Conservation (phyloP, 2,329 filamentous ascomycete genomes). For the Dactylellina parvicollis region DNA sequence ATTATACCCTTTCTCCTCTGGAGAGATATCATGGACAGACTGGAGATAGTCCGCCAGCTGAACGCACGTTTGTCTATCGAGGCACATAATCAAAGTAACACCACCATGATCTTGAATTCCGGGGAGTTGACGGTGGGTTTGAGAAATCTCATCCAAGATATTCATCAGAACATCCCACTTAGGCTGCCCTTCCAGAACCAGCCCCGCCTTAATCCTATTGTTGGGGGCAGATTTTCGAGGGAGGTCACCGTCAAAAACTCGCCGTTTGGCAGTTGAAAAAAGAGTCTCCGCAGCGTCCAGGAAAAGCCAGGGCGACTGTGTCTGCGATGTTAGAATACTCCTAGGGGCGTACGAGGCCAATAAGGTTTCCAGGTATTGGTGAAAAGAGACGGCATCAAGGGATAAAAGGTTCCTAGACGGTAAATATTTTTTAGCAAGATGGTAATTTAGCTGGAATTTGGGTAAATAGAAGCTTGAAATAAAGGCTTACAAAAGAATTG, state of each 20-base stretch:
- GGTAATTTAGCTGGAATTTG: constrained; percentile 32
- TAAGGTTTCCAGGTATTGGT: constrained; percentile 93
- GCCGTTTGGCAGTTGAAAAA: constrained; percentile 85
- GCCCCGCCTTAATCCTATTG: constrained; percentile 70
- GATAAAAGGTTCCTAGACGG: constrained; percentile 72
- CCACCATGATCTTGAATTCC: constrained; percentile 83
- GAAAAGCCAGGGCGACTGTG: constrained; percentile 94
- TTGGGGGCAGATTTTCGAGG: constrained; percentile 68
- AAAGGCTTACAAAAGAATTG: constrained; percentile 74
- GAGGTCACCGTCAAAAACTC: constrained; percentile 82
- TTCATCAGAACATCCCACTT: constrained; percentile 94
- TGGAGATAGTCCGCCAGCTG: constrained; percentile 92
- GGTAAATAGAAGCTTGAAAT: neutral
- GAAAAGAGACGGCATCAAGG: constrained; percentile 89
- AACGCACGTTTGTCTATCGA: constrained; percentile 82
- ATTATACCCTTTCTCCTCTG: constrained; percentile 60
- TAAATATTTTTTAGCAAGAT: constrained; percentile 2
- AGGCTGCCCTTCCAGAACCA: constrained; percentile 90
- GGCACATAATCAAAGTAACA: constrained; percentile 96
- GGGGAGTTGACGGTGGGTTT: constrained; percentile 86
- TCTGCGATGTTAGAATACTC: constrained; percentile 85
- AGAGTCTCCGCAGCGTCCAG: constrained; percentile 93
- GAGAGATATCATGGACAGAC: constrained; percentile 80
- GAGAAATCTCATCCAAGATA: constrained; percentile 90
- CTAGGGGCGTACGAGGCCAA: constrained; percentile 88